A percentile compares a stretch with the other conserved stretches of the same genome.
These are phyloP conservation scores for Gastrolobium bilobum DNA, from an alignment of 306 rosid genomes.

Conservation along the genomic window DNA sequence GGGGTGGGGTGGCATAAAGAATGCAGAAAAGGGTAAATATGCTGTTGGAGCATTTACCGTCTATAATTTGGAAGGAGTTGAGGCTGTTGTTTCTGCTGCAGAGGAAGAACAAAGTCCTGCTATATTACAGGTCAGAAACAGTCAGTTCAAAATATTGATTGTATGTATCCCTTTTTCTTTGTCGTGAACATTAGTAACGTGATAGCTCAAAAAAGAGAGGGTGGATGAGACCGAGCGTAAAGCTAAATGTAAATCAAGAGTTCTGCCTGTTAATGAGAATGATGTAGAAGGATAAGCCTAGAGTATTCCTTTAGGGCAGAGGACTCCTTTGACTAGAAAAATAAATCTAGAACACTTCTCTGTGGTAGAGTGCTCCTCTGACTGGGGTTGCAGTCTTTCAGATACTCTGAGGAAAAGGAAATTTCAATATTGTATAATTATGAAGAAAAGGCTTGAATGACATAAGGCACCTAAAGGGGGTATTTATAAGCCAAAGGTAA, in stretches of 20 bases:
- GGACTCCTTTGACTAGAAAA: background rate
- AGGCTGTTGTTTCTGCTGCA: constrained; percentile 94
- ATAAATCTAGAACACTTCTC: background rate
- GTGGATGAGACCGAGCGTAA: background rate
- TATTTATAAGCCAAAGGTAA: background rate
- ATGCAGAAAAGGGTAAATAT: constrained; percentile 88
- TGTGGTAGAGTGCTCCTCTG: background rate
- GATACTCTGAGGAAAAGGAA: background rate
- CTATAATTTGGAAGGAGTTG: constrained; percentile 95
- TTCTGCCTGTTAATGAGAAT: background rate
- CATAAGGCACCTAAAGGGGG: background rate
- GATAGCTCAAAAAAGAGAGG: background rate
- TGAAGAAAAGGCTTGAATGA: background rate
- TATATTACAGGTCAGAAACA: constrained; percentile 82
- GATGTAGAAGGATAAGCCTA: background rate
- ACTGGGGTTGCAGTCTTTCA: background rate
- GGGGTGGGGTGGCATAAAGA: constrained; percentile 49
- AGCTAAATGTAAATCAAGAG: background rate
- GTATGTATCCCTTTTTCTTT: constrained; percentile 28
- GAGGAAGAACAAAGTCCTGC: constrained; percentile 95
- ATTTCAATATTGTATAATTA: background rate
- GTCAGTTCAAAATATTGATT: constrained; percentile 25
- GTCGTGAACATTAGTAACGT: constrained; percentile 2
- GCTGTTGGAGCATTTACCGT: constrained; percentile 99
- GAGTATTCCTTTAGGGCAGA: background rate